Percentiles rank a stretch among this genome's conserved stretches.
phyloP scores from a whole-genome alignment of 2,329 filamentous ascomycete genomes.

The Pseudogymnoascus sp. region DNA sequence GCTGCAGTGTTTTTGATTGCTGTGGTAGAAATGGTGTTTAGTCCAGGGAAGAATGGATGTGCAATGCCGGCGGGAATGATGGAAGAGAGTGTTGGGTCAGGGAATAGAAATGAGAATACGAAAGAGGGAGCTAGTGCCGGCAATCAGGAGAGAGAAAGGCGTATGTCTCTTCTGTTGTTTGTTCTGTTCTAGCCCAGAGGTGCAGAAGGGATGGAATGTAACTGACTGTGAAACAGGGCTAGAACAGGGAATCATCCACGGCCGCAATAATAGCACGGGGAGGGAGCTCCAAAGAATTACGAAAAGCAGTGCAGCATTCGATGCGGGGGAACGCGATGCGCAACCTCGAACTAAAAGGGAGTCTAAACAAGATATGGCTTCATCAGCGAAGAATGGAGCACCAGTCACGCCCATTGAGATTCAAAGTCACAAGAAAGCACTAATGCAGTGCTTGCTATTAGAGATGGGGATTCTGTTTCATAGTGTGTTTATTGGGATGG shows the following conservation, averaged over 20 bases:
- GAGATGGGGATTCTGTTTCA: conserved; percentile 76
- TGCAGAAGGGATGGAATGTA: not conserved
- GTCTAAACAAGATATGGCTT: conserved; percentile 27
- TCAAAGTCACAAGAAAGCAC: conserved; percentile 50
- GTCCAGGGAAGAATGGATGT: conserved; percentile 23
- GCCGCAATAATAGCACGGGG: conserved; percentile 13
- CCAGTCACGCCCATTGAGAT: conserved; percentile 26
- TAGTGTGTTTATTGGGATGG: conserved; percentile 69
- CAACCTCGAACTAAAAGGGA: conserved; percentile 50
- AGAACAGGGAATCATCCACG: not conserved
- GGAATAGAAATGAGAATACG: not conserved
- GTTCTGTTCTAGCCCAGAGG: not conserved
- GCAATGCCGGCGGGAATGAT: not conserved
- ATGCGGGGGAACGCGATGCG: conserved; percentile 56
- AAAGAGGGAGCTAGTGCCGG: not conserved
- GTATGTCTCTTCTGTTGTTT: not conserved
- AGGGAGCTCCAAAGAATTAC: conserved; percentile 15
- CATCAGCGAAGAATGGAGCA: conserved; percentile 9
- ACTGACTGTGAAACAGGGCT: not conserved
- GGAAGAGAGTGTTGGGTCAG: not conserved
- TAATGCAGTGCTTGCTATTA: conserved; percentile 66
- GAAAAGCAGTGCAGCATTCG: conserved; percentile 56
- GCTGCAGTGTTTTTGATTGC: conserved; percentile 38
- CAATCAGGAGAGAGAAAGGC: not conserved
- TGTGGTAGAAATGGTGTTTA: conserved; percentile 50